Base-by-base conservation (phyloP, 768 basidiomycete species). In the Cyathus striatus region DNA sequence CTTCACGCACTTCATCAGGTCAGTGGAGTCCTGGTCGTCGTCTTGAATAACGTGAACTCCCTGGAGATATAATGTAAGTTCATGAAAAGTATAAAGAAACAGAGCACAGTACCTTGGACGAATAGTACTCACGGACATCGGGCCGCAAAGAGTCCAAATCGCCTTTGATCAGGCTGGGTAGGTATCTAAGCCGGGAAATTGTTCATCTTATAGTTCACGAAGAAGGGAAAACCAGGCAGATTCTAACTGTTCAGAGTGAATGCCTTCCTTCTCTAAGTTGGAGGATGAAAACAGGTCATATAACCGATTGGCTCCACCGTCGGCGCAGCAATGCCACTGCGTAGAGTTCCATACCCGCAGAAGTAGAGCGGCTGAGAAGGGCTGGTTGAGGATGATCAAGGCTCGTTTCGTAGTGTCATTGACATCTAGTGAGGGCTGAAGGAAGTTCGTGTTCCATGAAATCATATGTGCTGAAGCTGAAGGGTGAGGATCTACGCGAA, bases 371-470 rank as follows among this genome's bases (percentile, higher is more conserved):
- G 62, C 49, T 18, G 81, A 79, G 57, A 95, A 91, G 0, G 91
- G 86, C 47, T 95, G 90, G 60, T 99, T 97, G 43, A 97, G 75
- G 51, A 99, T 82, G 52, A 97, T 81, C 45, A 97, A 69, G 0
- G 83, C 89, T 32, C 69, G 69, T 36, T 54, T 59, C 25, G 46
- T 27, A 23, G 25, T 42, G n/a, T 38, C 46, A 38, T 16, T 20
- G 33, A 30, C 23, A 12, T 32, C 17, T 32, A 30, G 34, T 38
- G 43, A 27, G 47, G 45, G 37, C 17, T 46, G 49, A 16, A 76
- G 64, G 46, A 77, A 77, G 22, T 68, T 60, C 21, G 69, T 58
- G 43, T 66, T 61, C 74, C 74, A 76, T 38, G 49, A 58, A 57
- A 60, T 61, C n/a, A n/a, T 33, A 43, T 52, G 45, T 23, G 18